A percentile compares a stretch with the other conserved stretches of the same genome.
Evolutionary conservation across 202 grass and related monocot species (phyloP).

Genomic region (Elaeis oleifera): DNA sequence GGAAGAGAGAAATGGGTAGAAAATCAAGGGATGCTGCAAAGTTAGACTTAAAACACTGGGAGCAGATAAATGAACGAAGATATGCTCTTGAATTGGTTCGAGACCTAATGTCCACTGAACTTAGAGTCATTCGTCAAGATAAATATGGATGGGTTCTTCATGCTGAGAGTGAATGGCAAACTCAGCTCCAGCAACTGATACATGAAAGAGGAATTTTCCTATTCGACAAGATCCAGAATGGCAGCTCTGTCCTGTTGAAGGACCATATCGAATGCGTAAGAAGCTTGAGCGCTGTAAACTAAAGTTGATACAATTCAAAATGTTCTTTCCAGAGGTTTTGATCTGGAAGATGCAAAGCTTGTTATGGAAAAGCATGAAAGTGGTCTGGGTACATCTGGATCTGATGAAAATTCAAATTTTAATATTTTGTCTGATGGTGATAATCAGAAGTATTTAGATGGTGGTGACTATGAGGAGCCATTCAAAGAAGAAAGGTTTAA

Average conservation of each 20-base stretch:
- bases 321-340: conserved; percentile 50
- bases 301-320: conserved; percentile 94
- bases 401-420: conserved; percentile 70
- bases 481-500: conserved; percentile 63
- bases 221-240: conserved; percentile 60
- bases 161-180: conserved; percentile 97
- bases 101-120: conserved; percentile 89
- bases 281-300: conserved; percentile 84
- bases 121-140: conserved; percentile 90
- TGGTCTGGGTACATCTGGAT: conserved; percentile 43
- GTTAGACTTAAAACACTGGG: conserved; percentile 67
- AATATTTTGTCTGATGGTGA: conserved; percentile 64
- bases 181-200: conserved; percentile 82
- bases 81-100: conserved; percentile 77
- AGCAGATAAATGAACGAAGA: conserved; percentile 79
- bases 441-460: conserved; percentile 50
- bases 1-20: conserved; percentile 89
- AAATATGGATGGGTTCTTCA: conserved; percentile 99
- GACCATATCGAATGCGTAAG: conserved; percentile 97
- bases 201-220: conserved; percentile 95
- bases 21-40: conserved; percentile 75
- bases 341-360: conserved; percentile 38
- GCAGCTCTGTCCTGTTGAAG: conserved; percentile 90
- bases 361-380: conserved; percentile 45
- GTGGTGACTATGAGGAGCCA: conserved; percentile 51